Evolutionary conservation across 495 filamentous ascomycete genomes (phyloP).

Genomic region (Patellaria atrata): DNA sequence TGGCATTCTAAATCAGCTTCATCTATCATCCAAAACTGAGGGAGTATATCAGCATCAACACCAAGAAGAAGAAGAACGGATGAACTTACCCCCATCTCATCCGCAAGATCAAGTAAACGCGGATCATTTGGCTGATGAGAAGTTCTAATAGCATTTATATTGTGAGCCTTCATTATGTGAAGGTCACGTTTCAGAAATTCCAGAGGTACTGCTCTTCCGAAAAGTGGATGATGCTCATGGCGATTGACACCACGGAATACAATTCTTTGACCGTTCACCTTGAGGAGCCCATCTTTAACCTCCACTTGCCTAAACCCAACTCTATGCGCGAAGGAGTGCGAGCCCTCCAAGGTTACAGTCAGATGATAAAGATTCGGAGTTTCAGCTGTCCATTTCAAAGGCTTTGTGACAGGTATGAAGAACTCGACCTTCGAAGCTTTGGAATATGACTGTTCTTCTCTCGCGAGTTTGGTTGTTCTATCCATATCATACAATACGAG

Average conservation of each 20-base stretch:
- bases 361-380: slow-evolving; percentile 44
- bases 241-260: slow-evolving; percentile 20
- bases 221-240: slow-evolving; percentile 21
- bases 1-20: slow-evolving; percentile 61
- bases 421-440: slow-evolving; percentile 16
- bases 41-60: no score
- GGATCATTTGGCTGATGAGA: slow-evolving; percentile 20
- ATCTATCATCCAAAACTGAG: slow-evolving; percentile 57
- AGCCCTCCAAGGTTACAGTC: slow-evolving; percentile 9
- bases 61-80: no score
- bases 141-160: slow-evolving; percentile 21
- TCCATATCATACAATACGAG: no score
- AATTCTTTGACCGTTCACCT: slow-evolving; percentile 18
- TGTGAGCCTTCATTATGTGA: slow-evolving; percentile 19
- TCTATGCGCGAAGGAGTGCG: slow-evolving; percentile 9
- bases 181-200: slow-evolving; percentile 18
- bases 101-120: slow-evolving; percentile 40
- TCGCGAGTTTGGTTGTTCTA: no score
- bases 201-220: slow-evolving; percentile 17
- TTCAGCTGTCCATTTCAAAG: slow-evolving; percentile 53
- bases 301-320: slow-evolving; percentile 20
- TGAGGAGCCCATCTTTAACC: slow-evolving; percentile 18
- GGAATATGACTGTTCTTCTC: no score
- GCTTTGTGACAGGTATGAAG: slow-evolving; percentile 30
- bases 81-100: slow-evolving; percentile 55